Evolutionary conservation across 1,139 yeast species (phyloP).

Genomic region (Keqinozyma sinolaborantium): DNA sequence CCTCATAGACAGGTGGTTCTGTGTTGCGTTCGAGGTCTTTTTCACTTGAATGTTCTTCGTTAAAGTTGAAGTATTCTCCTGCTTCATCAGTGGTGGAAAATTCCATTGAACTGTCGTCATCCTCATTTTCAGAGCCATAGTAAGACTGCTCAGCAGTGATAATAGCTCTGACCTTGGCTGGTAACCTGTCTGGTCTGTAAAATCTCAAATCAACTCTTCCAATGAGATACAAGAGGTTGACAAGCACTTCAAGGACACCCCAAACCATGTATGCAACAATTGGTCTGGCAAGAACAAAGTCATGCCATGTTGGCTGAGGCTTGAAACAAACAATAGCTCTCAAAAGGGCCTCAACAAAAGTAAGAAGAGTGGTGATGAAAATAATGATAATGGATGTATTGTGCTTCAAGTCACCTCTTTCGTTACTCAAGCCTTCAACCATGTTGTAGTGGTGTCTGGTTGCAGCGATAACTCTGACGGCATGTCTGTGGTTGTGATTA

Average conservation of each 20-base stretch:
- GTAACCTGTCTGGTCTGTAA: slow-evolving; percentile 42
- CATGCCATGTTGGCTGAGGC: slow-evolving; percentile 10
- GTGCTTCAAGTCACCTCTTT: slow-evolving; percentile 36
- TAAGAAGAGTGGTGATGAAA: slow-evolving; percentile 24
- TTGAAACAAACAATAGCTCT: slow-evolving; percentile 30
- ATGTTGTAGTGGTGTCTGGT: slow-evolving; percentile 38
- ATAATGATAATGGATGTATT: slow-evolving; percentile 30
- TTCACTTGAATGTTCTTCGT: too few relatives aligned
- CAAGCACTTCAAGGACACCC: slow-evolving; percentile 35
- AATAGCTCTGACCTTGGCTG: slow-evolving; percentile 30
- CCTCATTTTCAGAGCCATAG: slow-evolving; percentile 18
- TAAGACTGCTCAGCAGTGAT: slow-evolving; percentile 38
- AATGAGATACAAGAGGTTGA: slow-evolving; percentile 31
- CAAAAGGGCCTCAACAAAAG: slow-evolving; percentile 26
- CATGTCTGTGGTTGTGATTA: slow-evolving; percentile 39
- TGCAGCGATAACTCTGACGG: slow-evolving; percentile 41
- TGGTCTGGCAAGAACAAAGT: slow-evolving; percentile 15
- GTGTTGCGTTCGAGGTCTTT: too few relatives aligned
- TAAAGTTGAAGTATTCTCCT: background rate
- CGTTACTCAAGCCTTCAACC: slow-evolving; percentile 38
- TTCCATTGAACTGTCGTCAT: too few relatives aligned
- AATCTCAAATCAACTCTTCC: slow-evolving; percentile 45
- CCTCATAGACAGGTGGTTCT: too few relatives aligned
- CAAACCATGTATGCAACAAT: slow-evolving; percentile 32
- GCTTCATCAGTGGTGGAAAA: slow-evolving; percentile 1